These are phyloP conservation scores for Shiraia bambusicola DNA, from an alignment of 2,329 filamentous ascomycete genomes.

Conservation along the genomic window DNA sequence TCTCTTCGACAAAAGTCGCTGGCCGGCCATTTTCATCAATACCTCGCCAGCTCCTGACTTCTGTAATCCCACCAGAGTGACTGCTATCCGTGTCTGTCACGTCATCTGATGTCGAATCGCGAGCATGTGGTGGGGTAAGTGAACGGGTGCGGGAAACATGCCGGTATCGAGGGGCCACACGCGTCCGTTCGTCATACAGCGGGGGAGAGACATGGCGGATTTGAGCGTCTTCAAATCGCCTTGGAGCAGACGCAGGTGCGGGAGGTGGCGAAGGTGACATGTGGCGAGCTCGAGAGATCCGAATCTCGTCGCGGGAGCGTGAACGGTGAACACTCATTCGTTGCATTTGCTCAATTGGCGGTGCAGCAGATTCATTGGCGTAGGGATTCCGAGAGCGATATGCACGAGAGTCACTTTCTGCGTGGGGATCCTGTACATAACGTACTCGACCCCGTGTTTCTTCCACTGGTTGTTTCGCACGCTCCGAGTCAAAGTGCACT, in stretches of 20 bases:
- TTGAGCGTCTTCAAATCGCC: slow-evolving; percentile 14
- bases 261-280: slow-evolving; percentile 17
- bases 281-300: slow-evolving; percentile 18
- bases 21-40: slow-evolving; percentile 33
- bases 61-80: slow-evolving; percentile 14
- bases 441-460: slow-evolving; percentile 3
- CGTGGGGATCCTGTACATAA: slow-evolving; percentile 6
- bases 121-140: slow-evolving; percentile 4
- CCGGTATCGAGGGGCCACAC: slow-evolving; percentile 11
- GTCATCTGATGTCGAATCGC: slow-evolving; percentile 13
- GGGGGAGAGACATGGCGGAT: slow-evolving; percentile 16
- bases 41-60: slow-evolving; percentile 28
- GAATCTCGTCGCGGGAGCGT: slow-evolving; percentile 21
- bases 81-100: slow-evolving; percentile 32
- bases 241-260: background rate
- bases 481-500: slow-evolving; percentile 32
- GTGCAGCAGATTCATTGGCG: slow-evolving; percentile 14
- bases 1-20: slow-evolving; percentile 31
- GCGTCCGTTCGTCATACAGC: slow-evolving; percentile 8
- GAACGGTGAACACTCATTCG: slow-evolving; percentile 18
- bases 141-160: slow-evolving; percentile 12
- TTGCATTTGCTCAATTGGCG: slow-evolving; percentile 20
- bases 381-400: slow-evolving; percentile 16
- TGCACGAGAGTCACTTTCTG: slow-evolving; percentile 14
- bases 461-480: slow-evolving; percentile 3